Evolutionary conservation across 129 eudicot genomes (phyloP).

Genomic region (Scalesia atractyloides): DNA sequence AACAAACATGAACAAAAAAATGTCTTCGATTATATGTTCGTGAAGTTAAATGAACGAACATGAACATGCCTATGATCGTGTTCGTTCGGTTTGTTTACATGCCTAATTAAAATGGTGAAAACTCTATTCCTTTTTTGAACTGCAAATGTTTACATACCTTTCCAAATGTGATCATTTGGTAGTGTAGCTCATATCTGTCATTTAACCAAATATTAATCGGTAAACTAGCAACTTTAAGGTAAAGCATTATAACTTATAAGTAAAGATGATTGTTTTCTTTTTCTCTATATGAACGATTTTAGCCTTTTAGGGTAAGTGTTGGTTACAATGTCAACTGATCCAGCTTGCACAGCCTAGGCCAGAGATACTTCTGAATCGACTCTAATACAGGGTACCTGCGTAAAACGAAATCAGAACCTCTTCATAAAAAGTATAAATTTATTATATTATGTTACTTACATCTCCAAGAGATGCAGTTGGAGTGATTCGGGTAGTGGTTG

Average conservation of each 20-base stretch:
- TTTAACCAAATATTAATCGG: slow-evolving; percentile 30
- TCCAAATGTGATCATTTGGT: slow-evolving; percentile 99
- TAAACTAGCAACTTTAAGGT: slow-evolving; percentile 11
- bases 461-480: slow-evolving; percentile 81
- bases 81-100: no score
- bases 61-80: no score
- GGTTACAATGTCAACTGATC: slow-evolving; percentile 91
- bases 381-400: slow-evolving; percentile 90
- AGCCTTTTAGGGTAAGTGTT: slow-evolving; percentile 22
- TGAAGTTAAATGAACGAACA: no score
- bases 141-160: slow-evolving; percentile 54
- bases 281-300: slow-evolving; percentile 8
- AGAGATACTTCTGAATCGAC: slow-evolving; percentile 83
- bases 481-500: slow-evolving; percentile 96
- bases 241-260: background rate
- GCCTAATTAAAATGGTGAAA: background rate
- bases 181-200: slow-evolving; percentile 94
- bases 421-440: background rate
- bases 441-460: slow-evolving; percentile 50
- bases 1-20: no score
- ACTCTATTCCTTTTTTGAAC: background rate
- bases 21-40: no score
- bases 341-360: slow-evolving; percentile 99
- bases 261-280: background rate
- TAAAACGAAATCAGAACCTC: slow-evolving; percentile 22